Evolutionary conservation across 768 basidiomycete genomes (phyloP).

Genomic region (Mycena sanguinolenta): DNA sequence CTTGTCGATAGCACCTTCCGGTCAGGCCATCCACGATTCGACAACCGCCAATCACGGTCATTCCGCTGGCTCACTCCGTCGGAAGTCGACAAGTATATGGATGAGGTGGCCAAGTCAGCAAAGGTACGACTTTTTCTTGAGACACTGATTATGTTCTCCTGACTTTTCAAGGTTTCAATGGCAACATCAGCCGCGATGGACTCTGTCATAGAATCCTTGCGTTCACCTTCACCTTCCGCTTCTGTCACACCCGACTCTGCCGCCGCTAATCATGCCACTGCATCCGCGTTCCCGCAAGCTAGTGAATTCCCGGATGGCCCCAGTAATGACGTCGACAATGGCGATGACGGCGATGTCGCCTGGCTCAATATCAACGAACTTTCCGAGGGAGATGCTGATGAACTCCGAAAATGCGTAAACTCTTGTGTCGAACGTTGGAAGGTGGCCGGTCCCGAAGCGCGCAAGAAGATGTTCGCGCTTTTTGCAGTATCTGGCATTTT

Average conservation of each 20-base stretch:
- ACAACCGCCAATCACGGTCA: not conserved
- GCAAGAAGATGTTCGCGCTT: slow-evolving; percentile 40
- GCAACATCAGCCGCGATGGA: no score
- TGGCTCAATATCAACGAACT: slow-evolving; percentile 17
- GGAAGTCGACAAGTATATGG: not conserved
- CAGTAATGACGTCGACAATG: no score
- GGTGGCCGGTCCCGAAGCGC: slow-evolving; percentile 20
- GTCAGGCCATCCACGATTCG: not conserved
- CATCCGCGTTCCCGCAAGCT: no score
- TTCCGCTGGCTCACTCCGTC: not conserved
- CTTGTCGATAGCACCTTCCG: not conserved
- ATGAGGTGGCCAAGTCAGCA: not conserved
- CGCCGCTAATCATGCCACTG: no score
- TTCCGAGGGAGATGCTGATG: not conserved
- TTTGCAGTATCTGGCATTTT: slow-evolving; percentile 45
- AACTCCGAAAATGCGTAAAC: not conserved
- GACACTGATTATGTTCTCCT: no score
- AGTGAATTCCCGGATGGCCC: no score
- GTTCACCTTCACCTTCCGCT: no score
- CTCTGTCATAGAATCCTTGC: no score
- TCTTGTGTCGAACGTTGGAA: slow-evolving; percentile 11
- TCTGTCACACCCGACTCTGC: no score
- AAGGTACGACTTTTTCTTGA: no score
- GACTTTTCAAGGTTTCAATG: no score
- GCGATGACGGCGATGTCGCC: not conserved